These are phyloP conservation scores for Aspergillus brunneoviolaceus DNA, from an alignment of 2,329 filamentous ascomycete species.

Conservation along the genomic window DNA sequence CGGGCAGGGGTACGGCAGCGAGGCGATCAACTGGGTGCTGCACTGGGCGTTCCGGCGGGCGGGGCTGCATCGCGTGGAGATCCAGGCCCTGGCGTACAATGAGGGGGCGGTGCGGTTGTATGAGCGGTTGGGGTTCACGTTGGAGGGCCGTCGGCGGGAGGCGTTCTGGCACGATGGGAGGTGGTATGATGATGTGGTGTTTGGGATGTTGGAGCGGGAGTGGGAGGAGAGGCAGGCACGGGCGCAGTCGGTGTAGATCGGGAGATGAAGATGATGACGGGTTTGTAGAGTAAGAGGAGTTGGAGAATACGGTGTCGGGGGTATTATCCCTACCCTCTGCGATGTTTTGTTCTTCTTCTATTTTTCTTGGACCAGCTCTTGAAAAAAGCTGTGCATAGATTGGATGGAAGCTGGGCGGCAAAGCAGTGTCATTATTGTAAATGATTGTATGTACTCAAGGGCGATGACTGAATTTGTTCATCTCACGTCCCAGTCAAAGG, in stretches of 20 bases:
- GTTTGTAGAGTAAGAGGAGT: too few relatives aligned
- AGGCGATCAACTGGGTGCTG: constrained; percentile 16
- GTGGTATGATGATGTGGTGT: constrained; percentile 16
- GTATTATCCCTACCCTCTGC: too few relatives aligned
- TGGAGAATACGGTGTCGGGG: too few relatives aligned
- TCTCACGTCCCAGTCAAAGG: constrained; percentile 35
- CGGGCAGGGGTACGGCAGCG: constrained; percentile 12
- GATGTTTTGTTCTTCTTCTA: too few relatives aligned
- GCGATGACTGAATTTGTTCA: too few relatives aligned
- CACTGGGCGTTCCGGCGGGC: constrained; percentile 14
- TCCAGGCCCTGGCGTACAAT: constrained; percentile 13
- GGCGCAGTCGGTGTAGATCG: not conserved
- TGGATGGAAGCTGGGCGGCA: too few relatives aligned
- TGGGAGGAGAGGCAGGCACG: constrained; percentile 7
- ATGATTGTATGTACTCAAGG: too few relatives aligned
- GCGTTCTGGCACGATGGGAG: constrained; percentile 7
- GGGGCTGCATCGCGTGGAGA: constrained; percentile 11
- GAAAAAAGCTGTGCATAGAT: too few relatives aligned
- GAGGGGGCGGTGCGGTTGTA: constrained; percentile 11
- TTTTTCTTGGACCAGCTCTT: too few relatives aligned
- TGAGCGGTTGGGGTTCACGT: constrained; percentile 14
- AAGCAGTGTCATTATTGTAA: too few relatives aligned
- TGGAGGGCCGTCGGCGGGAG: constrained; percentile 18
- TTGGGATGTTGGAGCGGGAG: constrained; percentile 9
- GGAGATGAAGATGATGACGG: too few relatives aligned